Percentiles rank a stretch among this genome's conserved stretches.
These are phyloP conservation scores for Pyrus communis DNA, from an alignment of 306 rosid genomes.

Conservation along the genomic window DNA sequence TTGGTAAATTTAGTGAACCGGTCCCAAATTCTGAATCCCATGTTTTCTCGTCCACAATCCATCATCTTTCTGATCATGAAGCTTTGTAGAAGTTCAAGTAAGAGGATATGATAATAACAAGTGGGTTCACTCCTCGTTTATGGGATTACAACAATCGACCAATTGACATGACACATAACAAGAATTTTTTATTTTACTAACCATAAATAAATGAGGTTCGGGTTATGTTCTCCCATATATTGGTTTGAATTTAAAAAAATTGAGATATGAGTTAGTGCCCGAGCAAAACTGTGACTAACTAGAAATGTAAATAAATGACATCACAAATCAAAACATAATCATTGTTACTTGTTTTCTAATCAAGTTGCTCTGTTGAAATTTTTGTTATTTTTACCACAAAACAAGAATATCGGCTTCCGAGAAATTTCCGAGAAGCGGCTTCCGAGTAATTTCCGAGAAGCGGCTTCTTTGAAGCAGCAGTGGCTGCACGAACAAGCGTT, in stretches of 20 bases:
- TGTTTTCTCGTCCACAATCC: not conserved
- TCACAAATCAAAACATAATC: too few species aligned
- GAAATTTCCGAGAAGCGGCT: not conserved
- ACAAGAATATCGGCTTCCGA: not conserved
- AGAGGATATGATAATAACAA: not conserved
- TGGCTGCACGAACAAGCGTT: not conserved
- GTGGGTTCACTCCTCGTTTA: too few species aligned
- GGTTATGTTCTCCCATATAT: too few species aligned
- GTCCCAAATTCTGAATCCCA: not conserved
- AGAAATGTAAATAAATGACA: too few species aligned
- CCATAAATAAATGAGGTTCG: too few species aligned
- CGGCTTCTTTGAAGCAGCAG: not conserved
- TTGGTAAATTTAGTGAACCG: not conserved
- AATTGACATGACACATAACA: too few species aligned
- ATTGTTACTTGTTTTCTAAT: not conserved
- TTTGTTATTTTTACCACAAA: not conserved
- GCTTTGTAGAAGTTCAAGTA: conserved; percentile 10
- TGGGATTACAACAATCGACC: too few species aligned
- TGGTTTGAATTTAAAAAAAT: too few species aligned
- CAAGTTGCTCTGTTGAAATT: not conserved
- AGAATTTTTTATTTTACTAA: too few species aligned
- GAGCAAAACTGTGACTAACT: too few species aligned
- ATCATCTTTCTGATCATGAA: not conserved
- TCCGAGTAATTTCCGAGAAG: conserved; percentile 29
- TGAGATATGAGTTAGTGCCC: too few species aligned